phyloP scores from a whole-genome alignment of 345 rosid species.

The Salix exigua region DNA sequence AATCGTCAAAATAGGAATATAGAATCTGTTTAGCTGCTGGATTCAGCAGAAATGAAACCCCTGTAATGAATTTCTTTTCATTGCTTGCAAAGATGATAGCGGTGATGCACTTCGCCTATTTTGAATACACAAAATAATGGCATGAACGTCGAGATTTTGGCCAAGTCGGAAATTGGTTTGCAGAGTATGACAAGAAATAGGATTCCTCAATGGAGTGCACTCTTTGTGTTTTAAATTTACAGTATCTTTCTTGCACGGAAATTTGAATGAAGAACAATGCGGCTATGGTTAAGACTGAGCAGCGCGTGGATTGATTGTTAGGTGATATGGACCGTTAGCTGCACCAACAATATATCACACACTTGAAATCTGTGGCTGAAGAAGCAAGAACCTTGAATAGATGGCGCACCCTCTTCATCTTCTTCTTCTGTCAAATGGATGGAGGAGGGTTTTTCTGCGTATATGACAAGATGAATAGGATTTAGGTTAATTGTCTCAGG shows the following conservation, averaged over 20 bases:
- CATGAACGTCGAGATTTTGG: not conserved
- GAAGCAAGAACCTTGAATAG: not conserved
- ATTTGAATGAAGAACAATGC: too few relatives aligned
- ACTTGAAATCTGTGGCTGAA: not conserved
- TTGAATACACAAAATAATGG: not conserved
- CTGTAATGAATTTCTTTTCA: slow-evolving; percentile 9
- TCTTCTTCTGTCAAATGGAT: too few relatives aligned
- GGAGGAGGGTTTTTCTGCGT: too few relatives aligned
- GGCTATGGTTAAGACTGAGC: too few relatives aligned
- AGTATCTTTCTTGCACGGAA: too few relatives aligned
- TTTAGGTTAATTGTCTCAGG: too few relatives aligned
- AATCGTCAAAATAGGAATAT: slow-evolving; percentile 26
- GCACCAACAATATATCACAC: not conserved
- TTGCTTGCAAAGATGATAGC: not conserved
- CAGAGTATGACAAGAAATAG: too few relatives aligned
- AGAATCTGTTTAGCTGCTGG: slow-evolving; percentile 21
- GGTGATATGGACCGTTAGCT: not conserved
- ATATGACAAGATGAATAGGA: too few relatives aligned
- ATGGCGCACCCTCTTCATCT: too few relatives aligned
- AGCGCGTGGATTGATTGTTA: too few relatives aligned
- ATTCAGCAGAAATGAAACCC: slow-evolving; percentile 19
- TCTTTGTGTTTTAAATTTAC: too few relatives aligned
- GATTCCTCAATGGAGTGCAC: too few relatives aligned
- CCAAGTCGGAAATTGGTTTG: not conserved
- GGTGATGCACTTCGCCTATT: not conserved